Conservation (phyloP, 2,329 filamentous ascomycete genomes). For the Scytalidium sp. region DNA sequence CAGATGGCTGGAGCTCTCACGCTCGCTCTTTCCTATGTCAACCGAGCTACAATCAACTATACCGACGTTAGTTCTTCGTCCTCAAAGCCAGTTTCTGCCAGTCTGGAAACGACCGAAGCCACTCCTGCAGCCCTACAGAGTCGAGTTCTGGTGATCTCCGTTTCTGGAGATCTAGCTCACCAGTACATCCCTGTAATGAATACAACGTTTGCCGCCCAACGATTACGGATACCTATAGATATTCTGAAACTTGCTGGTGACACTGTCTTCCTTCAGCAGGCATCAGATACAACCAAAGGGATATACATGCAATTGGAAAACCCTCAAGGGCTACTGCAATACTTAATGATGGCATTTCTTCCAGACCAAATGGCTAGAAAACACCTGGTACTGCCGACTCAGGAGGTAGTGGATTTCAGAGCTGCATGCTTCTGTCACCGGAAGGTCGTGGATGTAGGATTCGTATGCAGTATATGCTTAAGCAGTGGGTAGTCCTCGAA, state of each 20-base stretch:
- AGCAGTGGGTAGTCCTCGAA: conserved; percentile 57
- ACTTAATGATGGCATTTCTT: conserved; percentile 92
- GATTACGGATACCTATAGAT: conserved; percentile 85
- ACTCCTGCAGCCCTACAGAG: conserved; percentile 58
- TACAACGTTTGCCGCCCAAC: conserved; percentile 90
- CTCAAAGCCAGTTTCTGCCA: conserved; percentile 17
- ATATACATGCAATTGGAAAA: conserved; percentile 62
- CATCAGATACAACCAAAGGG: conserved; percentile 69
- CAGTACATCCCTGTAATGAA: conserved; percentile 99
- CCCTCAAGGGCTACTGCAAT: conserved; percentile 77
- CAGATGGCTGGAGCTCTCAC: conserved; percentile 90
- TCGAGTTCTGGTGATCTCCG: conserved; percentile 85
- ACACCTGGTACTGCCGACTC: conserved; percentile 73
- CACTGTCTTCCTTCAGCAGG: conserved; percentile 92
- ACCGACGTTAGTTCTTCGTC: conserved; percentile 32
- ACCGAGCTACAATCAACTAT: conserved; percentile 53
- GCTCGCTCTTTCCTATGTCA: conserved; percentile 84
- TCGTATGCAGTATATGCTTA: conserved; percentile 93
- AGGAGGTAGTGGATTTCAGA: conserved; percentile 88
- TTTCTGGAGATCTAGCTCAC: conserved; percentile 78
- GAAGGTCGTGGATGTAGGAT: conserved; percentile 85
- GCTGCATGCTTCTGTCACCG: conserved; percentile 98
- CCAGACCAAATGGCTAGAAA: conserved; percentile 64
- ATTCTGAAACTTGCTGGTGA: conserved; percentile 82
- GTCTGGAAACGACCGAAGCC: conserved; percentile 15